Conservation (phyloP, 1,284 basidiomycete genomes). For the Porodaedalea pini region DNA sequence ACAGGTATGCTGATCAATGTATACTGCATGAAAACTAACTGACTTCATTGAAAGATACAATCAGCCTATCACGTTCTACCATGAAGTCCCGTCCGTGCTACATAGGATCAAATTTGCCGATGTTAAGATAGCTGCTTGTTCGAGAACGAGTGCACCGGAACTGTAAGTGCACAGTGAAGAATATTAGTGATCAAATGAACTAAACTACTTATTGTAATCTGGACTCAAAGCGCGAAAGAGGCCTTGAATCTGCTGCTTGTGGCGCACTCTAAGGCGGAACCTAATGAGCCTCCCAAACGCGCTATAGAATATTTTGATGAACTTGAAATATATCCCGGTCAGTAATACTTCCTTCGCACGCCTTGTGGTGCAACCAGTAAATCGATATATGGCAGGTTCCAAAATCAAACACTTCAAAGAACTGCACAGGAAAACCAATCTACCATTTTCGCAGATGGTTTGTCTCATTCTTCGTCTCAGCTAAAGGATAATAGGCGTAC, state of each 20-base stretch:
- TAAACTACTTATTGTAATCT: background rate
- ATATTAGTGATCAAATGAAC: background rate
- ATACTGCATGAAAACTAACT: background rate
- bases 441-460: constrained; percentile 84
- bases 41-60: constrained; percentile 42
- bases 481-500: constrained; percentile 13
- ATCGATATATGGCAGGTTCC: constrained; percentile 48
- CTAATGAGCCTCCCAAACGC: constrained; percentile 37
- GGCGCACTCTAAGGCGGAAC: constrained; percentile 41
- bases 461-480: constrained; percentile 25
- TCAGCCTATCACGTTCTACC: constrained; percentile 62
- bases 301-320: constrained; percentile 76
- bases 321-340: constrained; percentile 83
- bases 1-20: constrained; percentile 41
- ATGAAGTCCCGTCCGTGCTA: constrained; percentile 74
- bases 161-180: constrained; percentile 50
- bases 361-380: constrained; percentile 6
- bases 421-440: constrained; percentile 72
- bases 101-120: constrained; percentile 52
- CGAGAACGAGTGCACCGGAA: constrained; percentile 65
- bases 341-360: constrained; percentile 7
- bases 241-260: constrained; percentile 70
- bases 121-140: constrained; percentile 71
- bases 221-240: constrained; percentile 62
- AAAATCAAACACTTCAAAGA: constrained; percentile 80